Evolutionary conservation across 352 stramenopile genomes (phyloP).

Genomic region (Pythium sp.): DNA sequence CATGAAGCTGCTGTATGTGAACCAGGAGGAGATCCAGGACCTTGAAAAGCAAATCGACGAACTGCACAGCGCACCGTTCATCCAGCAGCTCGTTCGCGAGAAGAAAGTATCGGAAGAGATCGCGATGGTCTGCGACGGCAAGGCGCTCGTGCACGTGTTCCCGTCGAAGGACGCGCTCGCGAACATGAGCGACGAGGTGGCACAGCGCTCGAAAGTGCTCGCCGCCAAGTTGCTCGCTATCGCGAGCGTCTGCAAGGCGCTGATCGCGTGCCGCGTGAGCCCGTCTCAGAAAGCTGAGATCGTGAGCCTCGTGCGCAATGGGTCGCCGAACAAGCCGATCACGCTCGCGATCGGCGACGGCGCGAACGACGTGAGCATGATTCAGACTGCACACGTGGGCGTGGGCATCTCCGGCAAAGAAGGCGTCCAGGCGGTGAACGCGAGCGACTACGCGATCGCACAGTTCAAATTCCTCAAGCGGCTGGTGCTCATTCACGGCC

Average conservation of each 20-base stretch:
- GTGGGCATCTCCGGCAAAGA: conserved; percentile 98
- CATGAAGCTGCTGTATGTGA: conserved; percentile 69
- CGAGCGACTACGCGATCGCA: conserved; percentile 91
- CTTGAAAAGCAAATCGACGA: conserved; percentile 50
- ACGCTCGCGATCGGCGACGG: conserved; percentile 91
- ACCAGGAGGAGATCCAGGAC: conserved; percentile 38
- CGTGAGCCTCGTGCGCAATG: conserved; percentile 60
- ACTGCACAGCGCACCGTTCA: conserved; percentile 32
- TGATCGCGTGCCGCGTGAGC: conserved; percentile 84
- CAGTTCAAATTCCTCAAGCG: conserved; percentile 95
- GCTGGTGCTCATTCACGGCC: conserved; percentile 94
- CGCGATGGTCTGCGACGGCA: conserved; percentile 65
- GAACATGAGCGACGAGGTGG: conserved; percentile 32
- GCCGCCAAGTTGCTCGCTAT: conserved; percentile 49
- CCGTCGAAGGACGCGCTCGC: conserved; percentile 46
- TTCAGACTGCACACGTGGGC: conserved; percentile 96
- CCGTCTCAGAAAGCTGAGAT: conserved; percentile 83
- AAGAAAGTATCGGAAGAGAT: conserved; percentile 41
- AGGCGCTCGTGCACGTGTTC: conserved; percentile 66
- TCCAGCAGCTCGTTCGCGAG: conserved; percentile 40
- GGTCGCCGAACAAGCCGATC: conserved; percentile 62
- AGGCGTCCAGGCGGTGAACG: conserved; percentile 96
- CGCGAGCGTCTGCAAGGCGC: conserved; percentile 58
- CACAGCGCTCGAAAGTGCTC: conserved; percentile 28
- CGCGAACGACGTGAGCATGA: conserved; percentile 97